Base-by-base conservation (phyloP, 2,329 filamentous ascomycete species). In the Monosporascus sp. region DNA sequence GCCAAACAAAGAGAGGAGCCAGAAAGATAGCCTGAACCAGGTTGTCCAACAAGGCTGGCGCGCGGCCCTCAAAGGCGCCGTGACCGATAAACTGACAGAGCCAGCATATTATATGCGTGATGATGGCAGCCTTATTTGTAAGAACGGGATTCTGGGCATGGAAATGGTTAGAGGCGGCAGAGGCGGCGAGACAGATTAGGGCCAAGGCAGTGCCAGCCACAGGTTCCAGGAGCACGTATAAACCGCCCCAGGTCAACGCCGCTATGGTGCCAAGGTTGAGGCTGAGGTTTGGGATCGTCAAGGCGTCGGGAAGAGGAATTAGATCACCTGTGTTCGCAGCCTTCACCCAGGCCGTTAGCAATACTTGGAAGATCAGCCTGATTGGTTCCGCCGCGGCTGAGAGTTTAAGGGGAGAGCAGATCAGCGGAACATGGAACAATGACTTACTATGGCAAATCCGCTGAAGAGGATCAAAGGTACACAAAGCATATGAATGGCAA, bases 1-100 rank as follows among this genome's bases (percentile, higher is more conserved):
- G 87, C 89, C 94, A 99, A 54, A 97, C 93, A 64, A 97, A 99
- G 65, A 99, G 87, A 8, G 94, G 94, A 0, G 94, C 94, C 24
- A 97, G 79, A 66, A 97, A 93, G 59, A 97, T 72, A 27, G 94
- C 92, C 73, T 97, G 94, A 48, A 95, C 79, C 43, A 97, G 74
- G 66, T 97, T 97, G 73, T 97, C 92, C 48, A 97, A 75, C 58
- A 97, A 74, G 5, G 92, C 93, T 7, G 93, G 94, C 3, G 92
- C 90, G 50, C 93, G 84, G 20, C 89, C 85, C 72, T 97, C 94
- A 63, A 91, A 97, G 49, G 81, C 84, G 38, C 91, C 92, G 67
- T 99, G 94, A 27, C 94, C 94, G 49, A 97, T 64, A 67, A 99
- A 97, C 68, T 99, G 94, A 49, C 86, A 78, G 52, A 96, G 75